phyloP scores from a whole-genome alignment of 164 flowering plant species.

The Cinnamomum micranthum region DNA sequence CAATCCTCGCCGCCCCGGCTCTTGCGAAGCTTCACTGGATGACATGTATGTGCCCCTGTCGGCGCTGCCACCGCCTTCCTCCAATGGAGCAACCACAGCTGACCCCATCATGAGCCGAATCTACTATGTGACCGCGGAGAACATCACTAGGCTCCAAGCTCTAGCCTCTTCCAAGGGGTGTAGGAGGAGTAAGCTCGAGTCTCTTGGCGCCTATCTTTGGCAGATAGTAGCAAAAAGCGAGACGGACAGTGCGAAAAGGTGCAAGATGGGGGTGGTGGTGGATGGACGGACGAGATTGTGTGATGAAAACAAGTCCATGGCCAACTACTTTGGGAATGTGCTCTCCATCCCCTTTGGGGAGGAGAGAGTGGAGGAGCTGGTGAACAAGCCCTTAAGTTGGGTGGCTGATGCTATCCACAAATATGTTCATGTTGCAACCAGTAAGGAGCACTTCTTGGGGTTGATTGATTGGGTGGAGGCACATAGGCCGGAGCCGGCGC shows the following conservation, averaged over 20 bases:
- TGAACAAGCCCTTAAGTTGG: conserved; percentile 20
- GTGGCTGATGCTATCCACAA: conserved; percentile 24
- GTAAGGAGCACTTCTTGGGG: conserved; percentile 31
- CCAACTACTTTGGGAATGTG: conserved; percentile 33
- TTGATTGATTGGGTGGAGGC: conserved; percentile 37
- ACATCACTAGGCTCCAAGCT: conserved; percentile 8
- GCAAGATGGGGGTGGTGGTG: conserved; percentile 18
- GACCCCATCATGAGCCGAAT: conserved; percentile 13
- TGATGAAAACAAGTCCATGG: conserved; percentile 9
- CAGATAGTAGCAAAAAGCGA: conserved; percentile 2
- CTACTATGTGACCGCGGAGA: conserved; percentile 6
- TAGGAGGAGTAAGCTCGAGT: conserved; percentile 13
- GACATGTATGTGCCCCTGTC: conserved; percentile 9
- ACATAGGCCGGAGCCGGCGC: conserved; percentile 22
- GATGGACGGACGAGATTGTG: conserved; percentile 15
- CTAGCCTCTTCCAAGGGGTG: background rate
- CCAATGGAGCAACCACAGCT: background rate
- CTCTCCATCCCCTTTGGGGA: conserved; percentile 31
- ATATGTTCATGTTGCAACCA: conserved; percentile 11
- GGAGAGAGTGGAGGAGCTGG: conserved; percentile 10
- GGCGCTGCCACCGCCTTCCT: conserved; percentile 1
- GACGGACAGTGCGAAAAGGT: background rate
- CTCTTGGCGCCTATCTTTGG: conserved; percentile 15
- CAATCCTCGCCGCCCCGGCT: conserved; percentile 10
- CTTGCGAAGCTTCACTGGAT: conserved; percentile 1